Base-by-base conservation (phyloP, 2,329 filamentous ascomycete genomes). In the Herpotrichia juniperi region DNA sequence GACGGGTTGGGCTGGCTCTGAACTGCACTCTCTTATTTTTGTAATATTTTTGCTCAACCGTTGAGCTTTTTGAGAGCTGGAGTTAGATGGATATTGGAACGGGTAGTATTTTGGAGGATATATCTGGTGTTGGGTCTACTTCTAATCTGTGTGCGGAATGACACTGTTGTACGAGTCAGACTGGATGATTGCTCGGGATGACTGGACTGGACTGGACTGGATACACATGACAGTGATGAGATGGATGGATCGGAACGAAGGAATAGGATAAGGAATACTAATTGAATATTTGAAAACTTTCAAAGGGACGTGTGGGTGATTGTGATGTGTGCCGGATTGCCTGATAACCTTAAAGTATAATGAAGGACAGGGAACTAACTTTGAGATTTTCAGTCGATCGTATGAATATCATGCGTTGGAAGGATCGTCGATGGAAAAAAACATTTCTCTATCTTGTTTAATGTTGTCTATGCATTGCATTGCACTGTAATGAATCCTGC, bases 1-100 rank as follows among this genome's bases (percentile, higher is more conserved):
- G 16, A n/a, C 48, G 28, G 53, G 42, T 52, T 49, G 47, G 47
- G 47, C 56, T 51, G 56, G 56, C 53, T 53, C 42, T 40, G 42
- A 48, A 14, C 5, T n/a, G 14, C 6, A 24, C 11, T 21, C 50
- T 42, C 47, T 24, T 17, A n/a, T 50, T 50, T 43, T 43, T 26
- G 7, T 48, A 34, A 28, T 31, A 11, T 17, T 28, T 45, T 48
- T 24, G 37, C 35, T 25, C 16, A 11, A n/a, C 40, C 19, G n/a
- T 25, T 30, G 11, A 25, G 17, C 17, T 42, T 19, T 8, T 21
- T 8, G 17, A 9, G 21, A 6, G 10, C 10, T 40, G 37, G 35
- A 34, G 28, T 42, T 32, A 5, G 45, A 43, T 25, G 46, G 30
- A 17, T 30, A n/a, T n/a, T n/a, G 28, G 34, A 28, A 31, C n/a